Evolutionary conservation across 306 rosid species (phyloP).

Genomic region (Rosa rugosa): DNA sequence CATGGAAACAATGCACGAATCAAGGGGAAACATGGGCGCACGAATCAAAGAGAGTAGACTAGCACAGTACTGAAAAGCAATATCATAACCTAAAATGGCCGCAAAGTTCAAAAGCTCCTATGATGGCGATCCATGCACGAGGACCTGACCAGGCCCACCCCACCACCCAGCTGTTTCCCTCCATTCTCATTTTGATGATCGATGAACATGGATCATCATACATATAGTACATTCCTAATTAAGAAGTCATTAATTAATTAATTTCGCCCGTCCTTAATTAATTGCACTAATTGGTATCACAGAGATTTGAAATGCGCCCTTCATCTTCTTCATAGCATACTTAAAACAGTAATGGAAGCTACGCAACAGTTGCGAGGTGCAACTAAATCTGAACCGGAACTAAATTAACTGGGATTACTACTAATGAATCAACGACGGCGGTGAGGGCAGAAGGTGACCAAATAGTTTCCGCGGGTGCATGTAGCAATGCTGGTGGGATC

Average conservation of each 20-base stretch:
- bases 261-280: not conserved
- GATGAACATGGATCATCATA: not conserved
- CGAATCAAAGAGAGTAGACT: constrained; percentile 1
- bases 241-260: not conserved
- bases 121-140: not conserved
- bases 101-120: not conserved
- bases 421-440: constrained; percentile 32
- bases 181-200: not conserved
- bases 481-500: constrained; percentile 95
- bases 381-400: not conserved
- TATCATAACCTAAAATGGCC: not conserved
- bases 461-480: constrained; percentile 67
- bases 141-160: not conserved
- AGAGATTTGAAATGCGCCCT: not conserved
- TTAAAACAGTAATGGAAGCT: not conserved
- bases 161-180: not conserved
- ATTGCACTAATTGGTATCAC: not conserved
- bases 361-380: constrained; percentile 2
- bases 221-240: not conserved
- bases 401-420: not conserved
- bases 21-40: not conserved
- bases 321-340: not conserved
- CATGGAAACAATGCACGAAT: not conserved
- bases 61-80: not conserved
- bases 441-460: constrained; percentile 82